A percentile compares a stretch with the other conserved stretches of the same genome.
These are phyloP conservation scores for Vararia minispora DNA, from an alignment of 768 basidiomycete genomes.

Conservation along the genomic window DNA sequence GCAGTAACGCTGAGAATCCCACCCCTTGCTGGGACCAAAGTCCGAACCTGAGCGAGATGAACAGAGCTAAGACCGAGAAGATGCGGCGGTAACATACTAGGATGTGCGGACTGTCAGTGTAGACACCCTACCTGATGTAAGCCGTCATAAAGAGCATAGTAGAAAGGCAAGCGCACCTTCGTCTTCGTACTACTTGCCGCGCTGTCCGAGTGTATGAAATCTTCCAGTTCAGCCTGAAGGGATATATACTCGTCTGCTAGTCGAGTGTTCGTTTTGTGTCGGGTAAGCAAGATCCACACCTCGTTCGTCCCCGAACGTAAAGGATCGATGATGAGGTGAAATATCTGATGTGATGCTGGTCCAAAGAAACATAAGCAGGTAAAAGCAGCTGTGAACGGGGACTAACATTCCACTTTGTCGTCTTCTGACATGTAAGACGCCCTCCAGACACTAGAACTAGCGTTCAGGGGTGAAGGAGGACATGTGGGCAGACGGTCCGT, in stretches of 20 bases:
- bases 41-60: conserved; percentile 11
- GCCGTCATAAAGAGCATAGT: neutral
- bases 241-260: conserved; percentile 59
- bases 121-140: conserved; percentile 5
- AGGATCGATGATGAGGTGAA: conserved; percentile 28
- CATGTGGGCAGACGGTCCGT: conserved; percentile 12
- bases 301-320: conserved; percentile 22
- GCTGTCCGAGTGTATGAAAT: conserved; percentile 17
- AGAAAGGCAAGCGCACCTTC: neutral
- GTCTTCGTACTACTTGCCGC: conserved; percentile 3
- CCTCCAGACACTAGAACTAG: conserved; percentile 23
- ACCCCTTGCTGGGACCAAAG: conserved; percentile 4
- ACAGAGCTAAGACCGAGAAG: neutral
- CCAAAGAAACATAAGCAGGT: neutral
- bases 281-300: conserved; percentile 73
- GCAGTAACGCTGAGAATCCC: conserved; percentile 43
- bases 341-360: conserved; percentile 28
- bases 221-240: conserved; percentile 37
- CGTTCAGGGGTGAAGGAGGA: neutral
- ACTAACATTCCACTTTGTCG: conserved; percentile 22
- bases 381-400: neutral
- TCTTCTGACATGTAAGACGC: conserved; percentile 8
- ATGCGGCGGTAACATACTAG: conserved; percentile 2
- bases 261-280: conserved; percentile 58
- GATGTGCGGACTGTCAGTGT: conserved; percentile 12